phyloP scores from a whole-genome alignment of 202 grass and related monocot species.

The Musa balbisiana region DNA sequence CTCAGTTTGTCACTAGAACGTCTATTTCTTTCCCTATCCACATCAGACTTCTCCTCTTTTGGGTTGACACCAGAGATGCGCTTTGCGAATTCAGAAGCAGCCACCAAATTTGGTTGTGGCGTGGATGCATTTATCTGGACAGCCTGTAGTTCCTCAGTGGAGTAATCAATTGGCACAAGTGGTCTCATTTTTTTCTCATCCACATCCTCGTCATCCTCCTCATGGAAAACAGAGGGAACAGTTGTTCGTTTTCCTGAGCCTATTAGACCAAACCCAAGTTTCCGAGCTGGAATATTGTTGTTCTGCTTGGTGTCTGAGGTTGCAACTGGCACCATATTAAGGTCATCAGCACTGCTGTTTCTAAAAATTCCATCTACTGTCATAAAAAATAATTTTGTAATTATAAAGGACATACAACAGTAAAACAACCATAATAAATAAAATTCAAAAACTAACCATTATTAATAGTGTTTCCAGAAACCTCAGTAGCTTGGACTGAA shows the following conservation, averaged over 20 bases:
- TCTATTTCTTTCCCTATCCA: conserved; percentile 55
- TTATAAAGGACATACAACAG: conserved; percentile 7
- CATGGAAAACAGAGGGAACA: conserved; percentile 86
- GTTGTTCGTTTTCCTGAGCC: conserved; percentile 72
- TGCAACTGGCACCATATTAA: conserved; percentile 23
- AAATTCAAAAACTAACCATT: conserved; percentile 28
- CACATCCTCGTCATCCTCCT: conserved; percentile 66
- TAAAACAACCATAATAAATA: conserved; percentile 3
- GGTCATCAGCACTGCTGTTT: conserved; percentile 43
- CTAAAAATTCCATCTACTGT: conserved; percentile 38
- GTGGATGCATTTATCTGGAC: conserved; percentile 49
- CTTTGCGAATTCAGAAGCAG: conserved; percentile 88
- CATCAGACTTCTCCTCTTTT: conserved; percentile 63
- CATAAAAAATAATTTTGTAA: not conserved
- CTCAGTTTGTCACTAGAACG: conserved; percentile 52
- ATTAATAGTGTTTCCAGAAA: conserved; percentile 30
- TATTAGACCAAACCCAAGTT: conserved; percentile 83
- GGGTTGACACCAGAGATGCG: conserved; percentile 58
- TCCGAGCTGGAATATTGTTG: conserved; percentile 57
- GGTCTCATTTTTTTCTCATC: conserved; percentile 75
- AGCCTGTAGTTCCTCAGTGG: conserved; percentile 82
- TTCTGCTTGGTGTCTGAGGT: conserved; percentile 50
- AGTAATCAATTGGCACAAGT: conserved; percentile 91
- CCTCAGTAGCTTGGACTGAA: conserved; percentile 32
- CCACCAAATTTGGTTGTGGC: conserved; percentile 27